phyloP scores from a whole-genome alignment of 345 rosid genomes.

The Hibiscus trionum region DNA sequence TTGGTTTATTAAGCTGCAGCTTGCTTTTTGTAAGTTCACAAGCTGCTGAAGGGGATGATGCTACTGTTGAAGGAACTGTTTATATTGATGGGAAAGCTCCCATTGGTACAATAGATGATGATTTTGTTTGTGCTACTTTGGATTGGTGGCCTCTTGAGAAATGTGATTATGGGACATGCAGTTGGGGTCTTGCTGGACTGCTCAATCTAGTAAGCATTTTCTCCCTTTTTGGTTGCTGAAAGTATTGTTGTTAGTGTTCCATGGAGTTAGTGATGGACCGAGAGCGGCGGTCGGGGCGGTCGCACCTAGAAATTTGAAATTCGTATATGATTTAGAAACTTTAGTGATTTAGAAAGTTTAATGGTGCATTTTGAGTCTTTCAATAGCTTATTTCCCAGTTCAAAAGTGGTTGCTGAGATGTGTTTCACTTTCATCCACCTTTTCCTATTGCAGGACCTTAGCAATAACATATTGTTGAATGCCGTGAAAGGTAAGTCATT shows the following conservation, averaged over 20 bases:
- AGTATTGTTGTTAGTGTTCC: too few relatives aligned
- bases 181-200: conserved; percentile 81
- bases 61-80: conserved; percentile 35
- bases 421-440: background rate
- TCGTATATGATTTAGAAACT: background rate
- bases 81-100: conserved; percentile 42
- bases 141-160: conserved; percentile 99
- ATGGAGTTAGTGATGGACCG: too few relatives aligned
- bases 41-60: conserved; percentile 11
- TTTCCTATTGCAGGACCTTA: conserved; percentile 45
- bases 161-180: conserved; percentile 91
- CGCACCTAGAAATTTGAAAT: too few relatives aligned
- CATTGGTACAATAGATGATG: conserved; percentile 68
- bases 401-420: background rate
- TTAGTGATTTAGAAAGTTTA: too few relatives aligned
- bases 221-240: too few relatives aligned
- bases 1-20: conserved; percentile 12
- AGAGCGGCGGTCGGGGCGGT: too few relatives aligned
- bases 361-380: too few relatives aligned
- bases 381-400: background rate
- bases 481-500: conserved; percentile 42
- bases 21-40: conserved; percentile 18
- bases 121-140: conserved; percentile 86
- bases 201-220: conserved; percentile 45
- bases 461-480: conserved; percentile 40